Evolutionary conservation across 2,329 filamentous ascomycete genomes (phyloP), one percentile per base, ranked within the genome.

Genomic region (Aureobasidium sp.): DNA sequence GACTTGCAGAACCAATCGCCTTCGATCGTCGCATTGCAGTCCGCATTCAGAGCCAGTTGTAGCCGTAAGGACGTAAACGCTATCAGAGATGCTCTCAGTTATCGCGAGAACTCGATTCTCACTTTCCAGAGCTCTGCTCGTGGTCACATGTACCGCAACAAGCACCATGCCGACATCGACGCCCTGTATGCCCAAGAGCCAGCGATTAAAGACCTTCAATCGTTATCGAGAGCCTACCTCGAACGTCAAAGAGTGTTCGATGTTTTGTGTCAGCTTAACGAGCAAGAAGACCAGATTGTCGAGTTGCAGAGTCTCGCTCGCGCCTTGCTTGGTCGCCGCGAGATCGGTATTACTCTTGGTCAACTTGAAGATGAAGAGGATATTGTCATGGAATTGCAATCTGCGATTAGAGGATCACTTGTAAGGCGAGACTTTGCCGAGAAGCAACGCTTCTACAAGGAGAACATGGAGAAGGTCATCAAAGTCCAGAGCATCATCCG

Each of bases 381-480:
- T n/a, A 78, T 79, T 0, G 81, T 96, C 62, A 76, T 84, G 9
- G 87, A 86, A 31, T 74, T 96, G 25, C 92, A 97, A 72, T 81
- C 91, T 5, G 80, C 84, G 6, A 83, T 87, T 8, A 84, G 87
- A 67, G 93, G 85, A 3, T 86, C 84, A 67, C 73, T 95, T 2
- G 83, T 97, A 33, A 84, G 93, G 35, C 80, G 78, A 15, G 81
- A 80, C 19, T 97, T 95, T 67, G 84, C 83, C 57, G 90, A 95
- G 73, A 96, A 96, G 80, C 85, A 88, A 70, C 85, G 85, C 23
- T 93, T 88, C 76, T 99, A 92, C 78, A 87, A 88, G 66, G 87
- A 95, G 74, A 99, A 99, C 70, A 99, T 99, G 94, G 86, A 96
- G 69, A 97, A 95, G 74, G 94, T 99, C 27, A 87, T 99, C 79